These are phyloP conservation scores for Thielaviopsis musarum DNA, from an alignment of 2,329 filamentous ascomycete species.

Conservation along the genomic window DNA sequence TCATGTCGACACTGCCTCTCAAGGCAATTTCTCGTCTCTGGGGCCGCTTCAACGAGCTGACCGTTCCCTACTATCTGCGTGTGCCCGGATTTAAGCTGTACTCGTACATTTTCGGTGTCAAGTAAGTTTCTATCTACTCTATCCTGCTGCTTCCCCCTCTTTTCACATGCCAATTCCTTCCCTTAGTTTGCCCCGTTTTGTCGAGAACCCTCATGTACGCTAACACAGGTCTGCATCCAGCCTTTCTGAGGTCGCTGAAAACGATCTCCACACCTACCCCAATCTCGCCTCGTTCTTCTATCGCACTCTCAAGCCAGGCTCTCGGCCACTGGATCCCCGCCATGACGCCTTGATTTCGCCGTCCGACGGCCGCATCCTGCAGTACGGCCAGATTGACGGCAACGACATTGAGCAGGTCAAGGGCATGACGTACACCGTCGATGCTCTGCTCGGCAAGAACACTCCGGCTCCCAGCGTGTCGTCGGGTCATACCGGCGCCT, in stretches of 20 bases:
- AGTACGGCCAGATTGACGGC: constrained; percentile 81
- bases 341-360: constrained; percentile 70
- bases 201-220: background rate
- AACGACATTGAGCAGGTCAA: constrained; percentile 98
- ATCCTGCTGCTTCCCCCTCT: background rate
- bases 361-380: constrained; percentile 76
- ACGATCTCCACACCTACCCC: constrained; percentile 74
- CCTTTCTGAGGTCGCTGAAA: constrained; percentile 71
- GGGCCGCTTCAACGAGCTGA: constrained; percentile 82
- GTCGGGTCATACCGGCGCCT: constrained; percentile 16
- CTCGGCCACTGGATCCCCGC: constrained; percentile 68
- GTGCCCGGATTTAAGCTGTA: constrained; percentile 86
- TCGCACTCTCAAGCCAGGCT: constrained; percentile 77
- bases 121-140: constrained; percentile 23
- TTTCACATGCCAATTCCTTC: constrained; percentile 1
- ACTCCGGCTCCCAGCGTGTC: constrained; percentile 39
- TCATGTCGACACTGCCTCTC: constrained; percentile 83
- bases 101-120: constrained; percentile 80
- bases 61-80: constrained; percentile 73
- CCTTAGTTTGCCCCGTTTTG: constrained; percentile 4
- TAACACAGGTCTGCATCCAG: constrained; percentile 23
- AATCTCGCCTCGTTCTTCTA: constrained; percentile 98
- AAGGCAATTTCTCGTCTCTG: constrained; percentile 81
- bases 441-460: constrained; percentile 67
- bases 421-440: constrained; percentile 92